A percentile compares a stretch with the other conserved stretches of the same genome.
These are phyloP conservation scores for Phaeotremella skinneri DNA, from an alignment of 768 basidiomycete species.

Conservation along the genomic window DNA sequence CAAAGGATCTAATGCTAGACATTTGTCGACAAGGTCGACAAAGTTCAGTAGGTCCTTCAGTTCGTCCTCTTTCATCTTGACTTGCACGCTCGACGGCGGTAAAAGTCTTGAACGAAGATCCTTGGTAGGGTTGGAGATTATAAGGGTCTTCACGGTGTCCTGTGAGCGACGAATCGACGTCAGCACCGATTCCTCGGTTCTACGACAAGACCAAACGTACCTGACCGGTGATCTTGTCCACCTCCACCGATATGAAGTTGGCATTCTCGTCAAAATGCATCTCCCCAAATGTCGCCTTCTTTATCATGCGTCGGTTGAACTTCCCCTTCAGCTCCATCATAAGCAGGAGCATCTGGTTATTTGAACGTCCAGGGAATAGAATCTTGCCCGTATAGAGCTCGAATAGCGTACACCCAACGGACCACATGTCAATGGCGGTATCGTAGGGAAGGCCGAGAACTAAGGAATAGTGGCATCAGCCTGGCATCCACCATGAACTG, in stretches of 20 bases:
- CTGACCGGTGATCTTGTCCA: constrained; percentile 74
- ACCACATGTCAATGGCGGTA: constrained; percentile 91
- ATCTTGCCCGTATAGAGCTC: constrained; percentile 86
- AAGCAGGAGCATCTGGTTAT: constrained; percentile 94
- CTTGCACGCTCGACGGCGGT: constrained; percentile 64
- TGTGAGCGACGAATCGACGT: constrained; percentile 51
- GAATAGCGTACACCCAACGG: constrained; percentile 87
- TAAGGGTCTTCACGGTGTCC: constrained; percentile 77
- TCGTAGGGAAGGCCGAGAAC: constrained; percentile 96
- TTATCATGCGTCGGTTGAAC: constrained; percentile 89
- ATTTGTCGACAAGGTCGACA: constrained; percentile 87
- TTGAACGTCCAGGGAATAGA: constrained; percentile 90
- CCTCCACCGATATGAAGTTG: constrained; percentile 75
- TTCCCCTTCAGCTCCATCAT: constrained; percentile 98
- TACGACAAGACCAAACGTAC: constrained; percentile 58
- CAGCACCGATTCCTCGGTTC: background rate
- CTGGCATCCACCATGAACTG: background rate
- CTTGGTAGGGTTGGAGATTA: constrained; percentile 74
- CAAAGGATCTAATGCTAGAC: constrained; percentile 78
- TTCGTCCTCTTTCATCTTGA: constrained; percentile 84
- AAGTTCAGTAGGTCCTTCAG: constrained; percentile 73
- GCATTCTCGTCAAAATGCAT: constrained; percentile 92
- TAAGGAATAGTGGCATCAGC: constrained; percentile 47
- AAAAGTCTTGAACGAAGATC: constrained; percentile 80
- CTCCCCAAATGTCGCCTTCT: constrained; percentile 87